phyloP scores from a whole-genome alignment of 2,329 filamentous ascomycete genomes.

The Trichoderma simmonsii region DNA sequence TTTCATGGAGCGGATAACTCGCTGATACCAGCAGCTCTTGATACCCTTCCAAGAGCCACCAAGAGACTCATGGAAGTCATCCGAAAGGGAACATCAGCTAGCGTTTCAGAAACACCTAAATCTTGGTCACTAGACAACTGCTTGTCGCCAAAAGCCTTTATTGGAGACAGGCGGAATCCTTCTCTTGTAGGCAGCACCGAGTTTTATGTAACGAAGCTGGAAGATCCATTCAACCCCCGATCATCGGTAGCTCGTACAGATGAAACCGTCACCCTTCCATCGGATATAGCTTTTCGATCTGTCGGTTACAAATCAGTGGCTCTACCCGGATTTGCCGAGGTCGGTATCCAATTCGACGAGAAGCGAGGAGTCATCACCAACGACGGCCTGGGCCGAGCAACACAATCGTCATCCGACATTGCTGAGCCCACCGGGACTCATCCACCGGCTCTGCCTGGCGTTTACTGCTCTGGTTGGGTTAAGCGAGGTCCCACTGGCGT shows the following conservation, averaged over 20 bases:
- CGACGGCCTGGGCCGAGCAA: constrained; percentile 62
- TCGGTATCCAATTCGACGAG: constrained; percentile 76
- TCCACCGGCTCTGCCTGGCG: constrained; percentile 52
- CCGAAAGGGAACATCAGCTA: constrained; percentile 62
- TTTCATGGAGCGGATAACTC: constrained; percentile 67
- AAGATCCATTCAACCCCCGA: constrained; percentile 51
- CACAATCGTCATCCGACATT: constrained; percentile 23
- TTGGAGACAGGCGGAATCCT: constrained; percentile 44
- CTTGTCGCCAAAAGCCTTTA: constrained; percentile 71
- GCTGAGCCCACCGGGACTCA: constrained; percentile 32
- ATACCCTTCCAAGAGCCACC: constrained; percentile 69
- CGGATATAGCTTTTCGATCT: constrained; percentile 81
- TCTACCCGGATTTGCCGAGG: constrained; percentile 67
- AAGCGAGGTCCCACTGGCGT: constrained; percentile 93
- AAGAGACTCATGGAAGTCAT: constrained; percentile 79
- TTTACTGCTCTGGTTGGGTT: constrained; percentile 96
- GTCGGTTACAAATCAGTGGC: constrained; percentile 87
- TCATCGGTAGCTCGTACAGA: constrained; percentile 49
- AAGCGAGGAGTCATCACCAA: constrained; percentile 75
- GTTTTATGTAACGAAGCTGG: constrained; percentile 62
- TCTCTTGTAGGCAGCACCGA: constrained; percentile 59
- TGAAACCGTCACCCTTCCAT: constrained; percentile 52
- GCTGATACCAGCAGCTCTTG: constrained; percentile 65
- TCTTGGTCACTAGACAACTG: constrained; percentile 86
- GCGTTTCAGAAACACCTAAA: constrained; percentile 43